Evolutionary conservation across 495 filamentous ascomycete genomes (phyloP).

Genomic region (Tetracladium marchalianum): DNA sequence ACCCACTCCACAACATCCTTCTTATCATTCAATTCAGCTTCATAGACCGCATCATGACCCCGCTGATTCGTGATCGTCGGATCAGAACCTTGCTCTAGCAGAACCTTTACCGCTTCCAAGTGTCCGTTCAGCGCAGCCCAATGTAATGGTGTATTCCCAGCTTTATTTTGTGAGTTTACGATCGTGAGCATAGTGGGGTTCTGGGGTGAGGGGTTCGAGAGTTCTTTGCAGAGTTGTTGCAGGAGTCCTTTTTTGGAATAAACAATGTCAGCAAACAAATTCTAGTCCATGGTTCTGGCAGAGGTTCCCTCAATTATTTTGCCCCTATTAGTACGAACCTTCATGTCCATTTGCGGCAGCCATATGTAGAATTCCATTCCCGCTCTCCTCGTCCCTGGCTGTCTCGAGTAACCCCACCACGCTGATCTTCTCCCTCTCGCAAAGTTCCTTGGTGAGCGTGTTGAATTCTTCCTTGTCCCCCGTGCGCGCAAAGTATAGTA

Average conservation of each 20-base stretch:
- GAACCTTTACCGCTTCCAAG: conserved; percentile 62
- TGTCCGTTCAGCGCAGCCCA: conserved; percentile 90
- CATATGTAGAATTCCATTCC: conserved; percentile 74
- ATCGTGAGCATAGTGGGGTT: conserved; percentile 29
- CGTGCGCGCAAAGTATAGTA: conserved; percentile 71
- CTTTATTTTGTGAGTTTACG: conserved; percentile 60
- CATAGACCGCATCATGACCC: conserved; percentile 76
- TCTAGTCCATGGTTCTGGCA: neutral
- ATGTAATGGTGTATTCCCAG: conserved; percentile 83
- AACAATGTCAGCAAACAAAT: neutral
- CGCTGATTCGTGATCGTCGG: conserved; percentile 64
- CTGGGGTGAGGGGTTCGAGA: conserved; percentile 21
- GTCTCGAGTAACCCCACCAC: conserved; percentile 48
- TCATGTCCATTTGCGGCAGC: conserved; percentile 79
- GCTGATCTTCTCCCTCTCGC: conserved; percentile 40
- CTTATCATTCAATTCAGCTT: conserved; percentile 68
- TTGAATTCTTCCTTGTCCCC: conserved; percentile 64
- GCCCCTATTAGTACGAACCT: conserved; percentile 35
- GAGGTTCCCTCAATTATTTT: neutral
- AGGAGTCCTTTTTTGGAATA: conserved; percentile 33
- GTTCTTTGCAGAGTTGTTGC: conserved; percentile 34
- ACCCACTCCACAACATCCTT: conserved; percentile 58
- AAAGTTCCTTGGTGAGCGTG: conserved; percentile 46
- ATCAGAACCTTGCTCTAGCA: conserved; percentile 62
- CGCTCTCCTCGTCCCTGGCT: conserved; percentile 58